Evolutionary conservation across 495 filamentous ascomycete species (phyloP).

Genomic region (Penicillium parvum): DNA sequence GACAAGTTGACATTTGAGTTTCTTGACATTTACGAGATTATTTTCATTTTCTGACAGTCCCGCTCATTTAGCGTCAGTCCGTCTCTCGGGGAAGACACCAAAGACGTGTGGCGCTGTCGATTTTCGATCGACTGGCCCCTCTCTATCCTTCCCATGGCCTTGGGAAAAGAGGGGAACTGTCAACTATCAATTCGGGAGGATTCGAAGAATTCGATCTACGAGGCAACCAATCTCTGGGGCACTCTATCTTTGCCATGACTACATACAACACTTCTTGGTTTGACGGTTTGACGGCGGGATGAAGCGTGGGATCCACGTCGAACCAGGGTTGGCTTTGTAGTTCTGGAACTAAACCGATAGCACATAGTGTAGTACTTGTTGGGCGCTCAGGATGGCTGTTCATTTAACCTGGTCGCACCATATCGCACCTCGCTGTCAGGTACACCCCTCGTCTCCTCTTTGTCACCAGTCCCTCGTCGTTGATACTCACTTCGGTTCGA

Average conservation of each 20-base stretch:
- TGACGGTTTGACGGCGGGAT: conserved; percentile 6
- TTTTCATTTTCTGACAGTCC: conserved; percentile 3
- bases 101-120: conserved; percentile 18
- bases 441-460: not conserved
- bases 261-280: not conserved
- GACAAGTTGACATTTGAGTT: not conserved
- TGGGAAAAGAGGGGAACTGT: too few species aligned
- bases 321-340: conserved; percentile 15
- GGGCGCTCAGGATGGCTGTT: not conserved
- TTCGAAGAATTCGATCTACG: too few species aligned
- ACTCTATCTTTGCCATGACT: too few species aligned
- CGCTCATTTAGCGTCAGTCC: conserved; percentile 2
- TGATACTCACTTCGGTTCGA: too few species aligned
- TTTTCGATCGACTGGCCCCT: conserved; percentile 18
- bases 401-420: conserved; percentile 10
- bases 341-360: not conserved
- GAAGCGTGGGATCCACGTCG: conserved; percentile 14
- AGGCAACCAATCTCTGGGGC: conserved; percentile 1
- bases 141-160: not conserved
- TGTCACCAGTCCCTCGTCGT: too few species aligned
- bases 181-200: too few species aligned
- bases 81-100: conserved; percentile 3
- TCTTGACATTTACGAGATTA: not conserved
- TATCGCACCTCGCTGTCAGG: conserved; percentile 1
- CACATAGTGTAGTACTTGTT: too few species aligned